A percentile compares a stretch with the other conserved stretches of the same genome.
These are phyloP conservation scores for Jaapia argillacea DNA, from an alignment of 768 basidiomycete genomes.

Conservation along the genomic window DNA sequence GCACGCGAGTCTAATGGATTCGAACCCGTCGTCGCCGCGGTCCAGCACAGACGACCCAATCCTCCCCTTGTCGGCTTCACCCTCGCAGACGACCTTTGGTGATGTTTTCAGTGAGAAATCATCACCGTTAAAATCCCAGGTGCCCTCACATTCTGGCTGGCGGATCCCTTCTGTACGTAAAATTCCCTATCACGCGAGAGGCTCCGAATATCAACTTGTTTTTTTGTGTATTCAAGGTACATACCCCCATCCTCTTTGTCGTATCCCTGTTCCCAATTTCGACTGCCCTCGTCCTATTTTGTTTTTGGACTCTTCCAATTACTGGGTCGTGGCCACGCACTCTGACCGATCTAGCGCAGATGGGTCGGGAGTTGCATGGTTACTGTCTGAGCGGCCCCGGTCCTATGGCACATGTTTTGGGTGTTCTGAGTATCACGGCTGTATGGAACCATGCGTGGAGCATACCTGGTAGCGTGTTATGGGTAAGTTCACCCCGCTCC, in stretches of 20 bases:
- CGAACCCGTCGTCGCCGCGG: constrained; percentile 33
- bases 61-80: constrained; percentile 47
- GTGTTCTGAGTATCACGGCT: constrained; percentile 74
- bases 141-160: constrained; percentile 5
- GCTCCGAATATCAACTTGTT: not conserved
- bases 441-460: constrained; percentile 98
- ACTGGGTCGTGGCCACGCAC: constrained; percentile 71
- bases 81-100: constrained; percentile 33
- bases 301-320: constrained; percentile 51
- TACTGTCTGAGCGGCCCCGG: constrained; percentile 64
- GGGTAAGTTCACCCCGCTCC: constrained; percentile 40
- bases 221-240: constrained; percentile 24
- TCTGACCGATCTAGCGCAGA: constrained; percentile 61
- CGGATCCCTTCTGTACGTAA: constrained; percentile 4
- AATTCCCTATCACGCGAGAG: constrained; percentile 5
- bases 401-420: constrained; percentile 67
- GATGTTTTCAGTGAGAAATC: constrained; percentile 32
- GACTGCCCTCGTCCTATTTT: constrained; percentile 37
- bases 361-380: constrained; percentile 66
- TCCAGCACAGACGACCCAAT: constrained; percentile 33
- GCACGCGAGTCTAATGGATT: constrained; percentile 27
- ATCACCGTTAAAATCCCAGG: not conserved
- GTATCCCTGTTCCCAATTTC: constrained; percentile 64
- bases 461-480: constrained; percentile 86
- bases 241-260: constrained; percentile 59